Evolutionary conservation across 345 rosid genomes (phyloP).

Genomic region (Aquilaria malaccensis): DNA sequence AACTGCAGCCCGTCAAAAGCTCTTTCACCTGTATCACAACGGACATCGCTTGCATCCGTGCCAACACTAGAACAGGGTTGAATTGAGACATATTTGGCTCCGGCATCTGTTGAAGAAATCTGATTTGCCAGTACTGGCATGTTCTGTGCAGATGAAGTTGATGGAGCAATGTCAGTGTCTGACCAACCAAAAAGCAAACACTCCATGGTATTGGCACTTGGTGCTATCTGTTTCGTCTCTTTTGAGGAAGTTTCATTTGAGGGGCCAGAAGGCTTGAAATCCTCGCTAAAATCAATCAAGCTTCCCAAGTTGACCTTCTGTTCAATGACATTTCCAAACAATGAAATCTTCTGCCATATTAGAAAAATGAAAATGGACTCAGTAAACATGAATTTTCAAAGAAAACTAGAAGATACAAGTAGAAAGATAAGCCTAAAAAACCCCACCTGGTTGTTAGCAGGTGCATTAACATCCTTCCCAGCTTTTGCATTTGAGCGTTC

Average conservation of each 20-base stretch:
- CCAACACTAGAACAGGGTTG: conserved; percentile 16
- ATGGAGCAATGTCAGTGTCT: conserved; percentile 12
- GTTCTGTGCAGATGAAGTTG: conserved; percentile 16
- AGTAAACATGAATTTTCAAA: background rate
- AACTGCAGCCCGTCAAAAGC: conserved; percentile 14
- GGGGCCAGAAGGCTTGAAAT: conserved; percentile 21
- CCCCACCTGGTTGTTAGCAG: conserved; percentile 22
- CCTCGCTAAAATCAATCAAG: conserved; percentile 30
- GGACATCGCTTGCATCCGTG: conserved; percentile 12
- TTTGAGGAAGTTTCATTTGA: conserved; percentile 21
- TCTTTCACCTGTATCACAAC: conserved; percentile 6
- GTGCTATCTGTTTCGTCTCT: conserved; percentile 19
- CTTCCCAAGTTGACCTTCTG: conserved; percentile 18
- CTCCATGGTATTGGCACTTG: conserved; percentile 48
- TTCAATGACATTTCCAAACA: conserved; percentile 22
- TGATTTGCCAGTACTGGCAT: conserved; percentile 7
- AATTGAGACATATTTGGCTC: conserved; percentile 19
- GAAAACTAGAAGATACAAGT: background rate
- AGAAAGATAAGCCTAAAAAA: background rate
- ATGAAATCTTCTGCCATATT: conserved; percentile 29
- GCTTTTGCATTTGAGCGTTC: conserved; percentile 21
- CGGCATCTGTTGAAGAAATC: conserved; percentile 12
- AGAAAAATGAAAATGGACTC: background rate
- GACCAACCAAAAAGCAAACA: conserved; percentile 49
- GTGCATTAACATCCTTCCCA: conserved; percentile 18